Conservation (phyloP, 192 early-diverging fungal genomes). For the Podila epicladia region DNA sequence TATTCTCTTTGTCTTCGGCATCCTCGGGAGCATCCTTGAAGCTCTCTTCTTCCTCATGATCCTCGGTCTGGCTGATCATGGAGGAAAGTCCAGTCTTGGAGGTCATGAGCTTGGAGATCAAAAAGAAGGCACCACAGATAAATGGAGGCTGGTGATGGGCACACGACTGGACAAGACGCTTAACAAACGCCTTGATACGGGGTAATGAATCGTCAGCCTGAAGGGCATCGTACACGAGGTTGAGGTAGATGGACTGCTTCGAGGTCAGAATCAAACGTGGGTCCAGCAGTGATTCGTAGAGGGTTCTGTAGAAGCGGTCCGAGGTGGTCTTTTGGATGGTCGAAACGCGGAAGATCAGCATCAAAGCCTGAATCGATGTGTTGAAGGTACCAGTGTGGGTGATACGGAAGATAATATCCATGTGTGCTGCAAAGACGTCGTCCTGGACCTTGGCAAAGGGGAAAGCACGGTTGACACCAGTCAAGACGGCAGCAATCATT, state of each 20-base stretch:
- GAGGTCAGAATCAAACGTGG: conserved; percentile 77
- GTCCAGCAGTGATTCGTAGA: conserved; percentile 92
- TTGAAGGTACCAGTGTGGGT: conserved; percentile 91
- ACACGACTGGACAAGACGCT: conserved; percentile 87
- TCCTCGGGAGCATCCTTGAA: conserved; percentile 72
- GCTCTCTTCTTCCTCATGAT: conserved; percentile 74
- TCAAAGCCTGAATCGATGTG: conserved; percentile 92
- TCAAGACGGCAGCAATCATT: conserved; percentile 90
- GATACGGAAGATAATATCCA: conserved; percentile 92
- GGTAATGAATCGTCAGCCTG: conserved; percentile 73
- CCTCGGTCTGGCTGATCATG: conserved; percentile 76
- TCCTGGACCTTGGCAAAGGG: conserved; percentile 89
- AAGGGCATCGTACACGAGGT: conserved; percentile 88
- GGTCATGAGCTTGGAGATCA: conserved; percentile 75
- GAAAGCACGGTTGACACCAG: conserved; percentile 95
- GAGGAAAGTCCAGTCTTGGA: conserved; percentile 64
- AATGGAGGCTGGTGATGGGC: conserved; percentile 80
- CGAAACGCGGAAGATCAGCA: conserved; percentile 85
- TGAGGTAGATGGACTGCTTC: conserved; percentile 94
- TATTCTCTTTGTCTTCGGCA: conserved; percentile 64
- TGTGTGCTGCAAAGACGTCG: conserved; percentile 76
- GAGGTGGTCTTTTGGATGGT: conserved; percentile 57
- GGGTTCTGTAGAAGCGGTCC: conserved; percentile 91
- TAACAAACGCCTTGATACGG: conserved; percentile 87
- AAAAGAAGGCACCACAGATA: conserved; percentile 85